A percentile compares a stretch with the other conserved stretches of the same genome.
These are phyloP conservation scores for Breviolum minutum DNA, from an alignment of 73 alveolate genomes.

Conservation along the genomic window DNA sequence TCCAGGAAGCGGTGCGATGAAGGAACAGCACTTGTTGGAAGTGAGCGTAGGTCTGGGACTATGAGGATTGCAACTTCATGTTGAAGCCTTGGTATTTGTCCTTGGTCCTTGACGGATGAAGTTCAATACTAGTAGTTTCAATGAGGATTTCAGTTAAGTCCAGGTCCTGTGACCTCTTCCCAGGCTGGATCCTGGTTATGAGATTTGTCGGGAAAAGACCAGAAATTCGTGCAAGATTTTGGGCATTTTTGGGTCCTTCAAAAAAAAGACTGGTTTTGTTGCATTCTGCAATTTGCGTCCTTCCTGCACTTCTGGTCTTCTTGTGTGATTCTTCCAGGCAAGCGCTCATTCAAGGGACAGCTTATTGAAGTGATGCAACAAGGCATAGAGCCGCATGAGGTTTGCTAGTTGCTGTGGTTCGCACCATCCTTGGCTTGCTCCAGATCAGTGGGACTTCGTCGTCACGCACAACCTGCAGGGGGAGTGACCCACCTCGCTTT, in stretches of 20 bases:
- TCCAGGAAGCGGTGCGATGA: neutral
- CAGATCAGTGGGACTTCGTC: constrained; percentile 43
- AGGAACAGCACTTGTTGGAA: neutral
- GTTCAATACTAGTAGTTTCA: too few species aligned
- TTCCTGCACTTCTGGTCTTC: neutral
- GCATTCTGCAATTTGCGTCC: too few species aligned
- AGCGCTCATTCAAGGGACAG: neutral
- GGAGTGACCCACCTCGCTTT: neutral
- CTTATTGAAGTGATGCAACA: constrained; percentile 9
- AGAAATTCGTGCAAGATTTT: too few species aligned
- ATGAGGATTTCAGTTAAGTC: neutral
- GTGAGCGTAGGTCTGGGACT: constrained; percentile 49
- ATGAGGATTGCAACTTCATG: constrained; percentile 12
- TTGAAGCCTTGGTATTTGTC: too few species aligned
- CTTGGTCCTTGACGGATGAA: too few species aligned
- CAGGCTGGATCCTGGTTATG: neutral
- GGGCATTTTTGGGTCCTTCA: too few species aligned
- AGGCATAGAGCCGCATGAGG: neutral
- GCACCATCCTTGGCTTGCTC: neutral
- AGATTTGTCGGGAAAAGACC: neutral
- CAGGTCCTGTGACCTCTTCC: constrained; percentile 12
- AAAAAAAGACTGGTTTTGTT: too few species aligned
- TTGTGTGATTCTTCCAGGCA: neutral
- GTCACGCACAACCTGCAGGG: constrained; percentile 73
- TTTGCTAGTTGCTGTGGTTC: neutral